Conservation (phyloP, 768 basidiomycete genomes). For the Austroboletus eburneus region DNA sequence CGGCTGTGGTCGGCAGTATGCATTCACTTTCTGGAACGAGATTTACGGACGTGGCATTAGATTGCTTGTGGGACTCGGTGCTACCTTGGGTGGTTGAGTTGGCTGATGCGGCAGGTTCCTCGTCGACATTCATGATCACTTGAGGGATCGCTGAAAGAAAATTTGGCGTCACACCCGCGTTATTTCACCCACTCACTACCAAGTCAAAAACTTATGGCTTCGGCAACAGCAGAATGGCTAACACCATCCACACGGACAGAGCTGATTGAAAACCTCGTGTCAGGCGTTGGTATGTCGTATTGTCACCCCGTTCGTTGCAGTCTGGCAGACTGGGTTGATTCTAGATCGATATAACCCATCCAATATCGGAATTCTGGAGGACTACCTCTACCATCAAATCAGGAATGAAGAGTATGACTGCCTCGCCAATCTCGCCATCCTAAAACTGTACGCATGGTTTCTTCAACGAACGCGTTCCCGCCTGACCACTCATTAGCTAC, state of each 20-base stretch:
- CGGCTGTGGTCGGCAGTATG: not conserved
- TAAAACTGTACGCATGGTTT: slow-evolving; percentile 67
- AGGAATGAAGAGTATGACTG: slow-evolving; percentile 90
- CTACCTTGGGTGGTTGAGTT: not conserved
- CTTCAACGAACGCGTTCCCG: not conserved
- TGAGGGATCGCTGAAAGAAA: not conserved
- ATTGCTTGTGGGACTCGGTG: slow-evolving; percentile 4
- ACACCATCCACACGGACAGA: slow-evolving; percentile 76
- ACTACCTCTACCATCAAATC: slow-evolving; percentile 94
- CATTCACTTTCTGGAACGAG: not conserved
- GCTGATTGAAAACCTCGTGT: slow-evolving; percentile 87
- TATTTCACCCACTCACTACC: too few relatives aligned
- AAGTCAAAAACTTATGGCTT: slow-evolving; percentile 26
- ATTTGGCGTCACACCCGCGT: too few relatives aligned
- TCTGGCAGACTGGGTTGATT: slow-evolving; percentile 2
- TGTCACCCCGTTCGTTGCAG: not conserved
- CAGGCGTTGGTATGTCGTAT: slow-evolving; percentile 70
- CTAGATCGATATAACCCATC: slow-evolving; percentile 96
- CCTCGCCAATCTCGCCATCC: slow-evolving; percentile 89
- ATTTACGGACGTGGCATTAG: slow-evolving; percentile 10
- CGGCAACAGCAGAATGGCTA: slow-evolving; percentile 58
- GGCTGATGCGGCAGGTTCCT: not conserved
- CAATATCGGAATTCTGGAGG: slow-evolving; percentile 90
- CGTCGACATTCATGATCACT: slow-evolving; percentile 14
- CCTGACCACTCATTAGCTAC: slow-evolving; percentile 50